Conservation (phyloP, 192 early-diverging fungal species). For the Dissophora ornata region DNA sequence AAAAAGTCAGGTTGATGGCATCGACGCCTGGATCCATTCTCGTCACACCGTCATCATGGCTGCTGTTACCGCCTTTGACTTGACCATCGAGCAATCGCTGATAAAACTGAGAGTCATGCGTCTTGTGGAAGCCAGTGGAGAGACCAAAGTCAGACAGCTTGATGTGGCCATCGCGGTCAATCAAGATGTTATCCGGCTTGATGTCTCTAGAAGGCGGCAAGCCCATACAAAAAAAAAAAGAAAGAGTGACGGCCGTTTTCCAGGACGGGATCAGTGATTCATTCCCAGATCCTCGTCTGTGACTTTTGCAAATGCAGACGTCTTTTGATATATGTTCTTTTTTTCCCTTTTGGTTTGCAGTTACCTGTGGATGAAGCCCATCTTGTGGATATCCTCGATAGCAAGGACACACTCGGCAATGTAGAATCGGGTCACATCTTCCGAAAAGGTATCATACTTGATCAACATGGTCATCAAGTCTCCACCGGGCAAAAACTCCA, state of each 20-base stretch:
- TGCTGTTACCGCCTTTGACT: conserved; percentile 60
- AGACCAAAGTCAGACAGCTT: conserved; percentile 99
- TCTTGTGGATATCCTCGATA: conserved; percentile 91
- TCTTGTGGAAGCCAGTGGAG: conserved; percentile 99
- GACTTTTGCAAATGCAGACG: too few species aligned
- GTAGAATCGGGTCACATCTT: conserved; percentile 98
- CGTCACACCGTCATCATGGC: conserved; percentile 45
- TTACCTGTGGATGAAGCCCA: conserved; percentile 96
- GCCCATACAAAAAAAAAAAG: background rate
- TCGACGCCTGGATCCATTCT: conserved; percentile 60
- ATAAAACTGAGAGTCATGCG: conserved; percentile 98
- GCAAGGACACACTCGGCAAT: conserved; percentile 97
- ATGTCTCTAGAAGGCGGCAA: conserved; percentile 66
- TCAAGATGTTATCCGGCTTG: conserved; percentile 91
- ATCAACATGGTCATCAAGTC: conserved; percentile 99
- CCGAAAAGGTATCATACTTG: conserved; percentile 97
- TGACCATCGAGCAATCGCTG: conserved; percentile 80
- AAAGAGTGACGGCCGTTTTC: too few species aligned
- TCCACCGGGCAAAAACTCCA: conserved; percentile 99
- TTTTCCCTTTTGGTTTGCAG: background rate
- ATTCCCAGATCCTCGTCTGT: too few species aligned
- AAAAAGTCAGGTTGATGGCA: conserved; percentile 93
- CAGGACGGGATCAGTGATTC: too few species aligned
- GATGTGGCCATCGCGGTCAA: conserved; percentile 98
- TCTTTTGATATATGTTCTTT: background rate